These are phyloP conservation scores for Pseudogymnoascus pannorum DNA, from an alignment of 2,329 filamentous ascomycete genomes.

Conservation along the genomic window DNA sequence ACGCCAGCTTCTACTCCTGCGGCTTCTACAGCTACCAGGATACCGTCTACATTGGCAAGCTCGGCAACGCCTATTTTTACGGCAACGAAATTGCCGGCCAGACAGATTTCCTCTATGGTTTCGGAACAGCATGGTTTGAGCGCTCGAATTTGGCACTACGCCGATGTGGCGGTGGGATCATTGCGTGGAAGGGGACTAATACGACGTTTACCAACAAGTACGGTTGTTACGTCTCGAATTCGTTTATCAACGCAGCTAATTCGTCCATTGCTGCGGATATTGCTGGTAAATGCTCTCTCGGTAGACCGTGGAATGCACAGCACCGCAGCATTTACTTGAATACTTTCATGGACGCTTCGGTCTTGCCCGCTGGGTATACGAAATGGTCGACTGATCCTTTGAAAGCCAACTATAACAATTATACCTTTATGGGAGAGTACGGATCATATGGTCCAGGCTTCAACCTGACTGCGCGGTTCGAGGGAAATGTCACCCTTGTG, in stretches of 20 bases:
- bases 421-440: constrained; percentile 47
- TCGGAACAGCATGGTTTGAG: constrained; percentile 57
- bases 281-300: constrained; percentile 41
- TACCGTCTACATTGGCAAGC: constrained; percentile 61
- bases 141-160: constrained; percentile 47
- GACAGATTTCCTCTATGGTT: constrained; percentile 63
- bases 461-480: constrained; percentile 34
- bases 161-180: constrained; percentile 58
- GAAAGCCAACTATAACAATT: constrained; percentile 25
- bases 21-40: constrained; percentile 63
- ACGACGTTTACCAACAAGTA: constrained; percentile 61
- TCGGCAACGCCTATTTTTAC: constrained; percentile 59
- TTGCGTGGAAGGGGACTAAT: constrained; percentile 62
- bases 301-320: constrained; percentile 46
- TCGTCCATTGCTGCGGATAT: constrained; percentile 30
- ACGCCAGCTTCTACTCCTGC: constrained; percentile 59
- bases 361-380: constrained; percentile 43
- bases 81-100: constrained; percentile 53
- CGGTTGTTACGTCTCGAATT: constrained; percentile 56
- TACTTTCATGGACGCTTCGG: constrained; percentile 42
- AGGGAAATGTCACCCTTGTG: constrained; percentile 36
- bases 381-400: constrained; percentile 34
- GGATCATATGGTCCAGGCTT: constrained; percentile 43
- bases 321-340: constrained; percentile 46
- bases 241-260: constrained; percentile 48